A percentile compares a stretch with the other conserved stretches of the same genome.
phyloP scores from a whole-genome alignment of 495 filamentous ascomycete species.

The Letharia lupina region DNA sequence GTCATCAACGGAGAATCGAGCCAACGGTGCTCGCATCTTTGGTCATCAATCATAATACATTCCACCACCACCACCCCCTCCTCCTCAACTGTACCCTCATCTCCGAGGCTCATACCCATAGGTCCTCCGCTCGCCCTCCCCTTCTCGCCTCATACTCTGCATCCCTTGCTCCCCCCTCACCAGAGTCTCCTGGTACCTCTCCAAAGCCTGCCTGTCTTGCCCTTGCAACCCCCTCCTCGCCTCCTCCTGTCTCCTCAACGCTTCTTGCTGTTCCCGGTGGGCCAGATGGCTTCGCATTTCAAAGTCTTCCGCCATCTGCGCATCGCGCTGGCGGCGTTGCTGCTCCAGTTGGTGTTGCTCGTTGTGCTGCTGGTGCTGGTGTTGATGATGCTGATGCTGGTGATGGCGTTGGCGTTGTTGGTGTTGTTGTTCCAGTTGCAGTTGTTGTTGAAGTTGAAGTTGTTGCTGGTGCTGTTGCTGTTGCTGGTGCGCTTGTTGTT shows the following conservation, averaged over 20 bases:
- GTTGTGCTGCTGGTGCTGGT: background rate
- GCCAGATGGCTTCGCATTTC: background rate
- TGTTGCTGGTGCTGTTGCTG: conserved; percentile 10
- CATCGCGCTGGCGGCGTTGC: conserved; percentile 14
- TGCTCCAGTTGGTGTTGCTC: conserved; percentile 5
- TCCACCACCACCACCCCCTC: background rate
- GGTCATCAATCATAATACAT: background rate
- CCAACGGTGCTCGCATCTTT: background rate
- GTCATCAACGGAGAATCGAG: background rate
- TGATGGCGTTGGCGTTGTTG: background rate
- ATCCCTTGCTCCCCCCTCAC: background rate
- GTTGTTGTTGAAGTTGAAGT: conserved; percentile 4
- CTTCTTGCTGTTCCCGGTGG: background rate
- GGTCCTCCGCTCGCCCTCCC: background rate
- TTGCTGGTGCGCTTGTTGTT: conserved; percentile 10
- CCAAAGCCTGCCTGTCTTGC: background rate
- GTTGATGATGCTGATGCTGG: background rate
- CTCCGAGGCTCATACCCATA: background rate
- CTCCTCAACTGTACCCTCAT: background rate
- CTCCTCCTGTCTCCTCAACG: background rate
- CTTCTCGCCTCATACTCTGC: conserved; percentile 5
- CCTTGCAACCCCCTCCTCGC: background rate
- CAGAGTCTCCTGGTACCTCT: background rate
- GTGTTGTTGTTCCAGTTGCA: conserved; percentile 1
- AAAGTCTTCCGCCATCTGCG: background rate